phyloP scores from a whole-genome alignment of 805 yeast species.

The Peterozyma xylosa region DNA sequence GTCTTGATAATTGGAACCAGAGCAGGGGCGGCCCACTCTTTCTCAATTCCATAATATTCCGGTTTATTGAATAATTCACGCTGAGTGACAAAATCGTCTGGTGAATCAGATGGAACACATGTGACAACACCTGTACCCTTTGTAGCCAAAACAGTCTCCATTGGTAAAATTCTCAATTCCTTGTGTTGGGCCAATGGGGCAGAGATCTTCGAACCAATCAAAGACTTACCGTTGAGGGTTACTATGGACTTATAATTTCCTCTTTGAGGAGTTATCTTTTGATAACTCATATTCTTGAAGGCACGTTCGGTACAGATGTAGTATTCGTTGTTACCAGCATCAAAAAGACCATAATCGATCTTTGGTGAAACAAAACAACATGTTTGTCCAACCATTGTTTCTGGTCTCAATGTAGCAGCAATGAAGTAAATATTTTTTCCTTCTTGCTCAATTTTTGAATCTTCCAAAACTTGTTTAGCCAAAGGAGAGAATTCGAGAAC shows the following conservation, averaged over 20 bases:
- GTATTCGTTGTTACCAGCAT: slow-evolving; percentile 69
- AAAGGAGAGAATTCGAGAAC: slow-evolving; percentile 50
- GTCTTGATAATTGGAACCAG: slow-evolving; percentile 71
- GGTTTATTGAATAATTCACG: slow-evolving; percentile 82
- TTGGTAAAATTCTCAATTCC: slow-evolving; percentile 80
- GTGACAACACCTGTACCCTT: slow-evolving; percentile 99
- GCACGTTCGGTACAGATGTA: slow-evolving; percentile 91
- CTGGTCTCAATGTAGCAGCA: slow-evolving; percentile 97
- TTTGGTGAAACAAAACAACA: slow-evolving; percentile 97
- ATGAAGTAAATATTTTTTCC: slow-evolving; percentile 71
- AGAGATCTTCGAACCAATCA: slow-evolving; percentile 79
- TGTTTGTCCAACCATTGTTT: slow-evolving; percentile 98
- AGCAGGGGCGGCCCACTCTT: slow-evolving; percentile 78
- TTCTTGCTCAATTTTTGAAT: slow-evolving; percentile 35
- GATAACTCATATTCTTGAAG: slow-evolving; percentile 94
- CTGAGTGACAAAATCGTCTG: slow-evolving; percentile 90
- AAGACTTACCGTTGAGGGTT: slow-evolving; percentile 57
- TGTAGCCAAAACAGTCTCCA: slow-evolving; percentile 91
- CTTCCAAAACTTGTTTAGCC: slow-evolving; percentile 47
- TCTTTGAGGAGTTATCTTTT: slow-evolving; percentile 83
- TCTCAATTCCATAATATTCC: slow-evolving; percentile 77
- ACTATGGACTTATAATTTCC: slow-evolving; percentile 63
- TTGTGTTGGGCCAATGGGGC: slow-evolving; percentile 76
- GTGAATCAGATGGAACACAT: slow-evolving; percentile 98
- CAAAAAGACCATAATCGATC: slow-evolving; percentile 85